Evolutionary conservation across 805 yeast genomes (phyloP).

Genomic region (Kodamaea leandrae): DNA sequence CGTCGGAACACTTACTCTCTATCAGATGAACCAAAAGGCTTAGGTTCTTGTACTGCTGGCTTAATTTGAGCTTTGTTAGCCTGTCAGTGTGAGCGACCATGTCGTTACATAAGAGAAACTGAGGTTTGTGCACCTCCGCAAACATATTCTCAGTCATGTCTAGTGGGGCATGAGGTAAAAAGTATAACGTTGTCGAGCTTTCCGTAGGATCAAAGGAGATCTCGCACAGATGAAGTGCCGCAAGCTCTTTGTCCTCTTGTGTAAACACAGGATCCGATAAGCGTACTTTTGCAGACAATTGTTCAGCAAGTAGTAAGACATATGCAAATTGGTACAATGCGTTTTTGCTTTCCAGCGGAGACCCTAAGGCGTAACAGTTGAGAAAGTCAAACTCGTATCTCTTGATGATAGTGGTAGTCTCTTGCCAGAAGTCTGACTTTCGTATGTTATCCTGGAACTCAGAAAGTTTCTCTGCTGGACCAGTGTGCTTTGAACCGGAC

Average conservation of each 20-base stretch:
- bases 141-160: slow-evolving; percentile 46
- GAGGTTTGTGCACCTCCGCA: slow-evolving; percentile 27
- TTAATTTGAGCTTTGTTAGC: slow-evolving; percentile 40
- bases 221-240: slow-evolving; percentile 14
- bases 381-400: neutral
- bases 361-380: slow-evolving; percentile 43
- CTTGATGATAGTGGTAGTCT: slow-evolving; percentile 18
- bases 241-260: slow-evolving; percentile 38
- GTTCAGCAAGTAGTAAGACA: slow-evolving; percentile 39
- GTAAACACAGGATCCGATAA: slow-evolving; percentile 67
- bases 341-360: slow-evolving; percentile 54
- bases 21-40: slow-evolving; percentile 35
- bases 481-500: neutral
- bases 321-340: slow-evolving; percentile 69
- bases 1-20: slow-evolving; percentile 4
- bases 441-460: slow-evolving; percentile 11
- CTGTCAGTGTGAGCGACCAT: slow-evolving; percentile 54
- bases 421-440: slow-evolving; percentile 25
- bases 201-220: slow-evolving; percentile 10
- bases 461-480: neutral
- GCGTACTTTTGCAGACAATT: slow-evolving; percentile 32
- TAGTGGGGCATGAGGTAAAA: slow-evolving; percentile 76
- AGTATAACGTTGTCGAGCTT: slow-evolving; percentile 41
- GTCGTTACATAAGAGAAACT: slow-evolving; percentile 50
- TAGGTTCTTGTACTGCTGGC: slow-evolving; percentile 42